Evolutionary conservation across 257 asterid genomes (phyloP).

Genomic region (Salvia rosmarinus): DNA sequence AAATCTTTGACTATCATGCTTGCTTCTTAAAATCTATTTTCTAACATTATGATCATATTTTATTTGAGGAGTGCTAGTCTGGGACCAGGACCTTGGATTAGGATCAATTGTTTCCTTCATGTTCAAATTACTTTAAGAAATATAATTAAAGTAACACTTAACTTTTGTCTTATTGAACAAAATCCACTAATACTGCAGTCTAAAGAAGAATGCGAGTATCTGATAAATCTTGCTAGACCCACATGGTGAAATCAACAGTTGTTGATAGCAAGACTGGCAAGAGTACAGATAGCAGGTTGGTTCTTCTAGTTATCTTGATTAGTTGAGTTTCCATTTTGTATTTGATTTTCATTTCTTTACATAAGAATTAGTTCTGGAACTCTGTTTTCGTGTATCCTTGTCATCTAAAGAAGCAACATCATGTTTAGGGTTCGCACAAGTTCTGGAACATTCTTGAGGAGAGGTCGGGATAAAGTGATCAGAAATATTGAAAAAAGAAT

Average conservation of each 20-base stretch:
- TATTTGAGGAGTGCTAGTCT: conserved; percentile 2
- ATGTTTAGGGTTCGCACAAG: conserved; percentile 83
- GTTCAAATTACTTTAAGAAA: neutral
- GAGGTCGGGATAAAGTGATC: conserved; percentile 75
- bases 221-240: conserved; percentile 74
- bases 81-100: conserved; percentile 14
- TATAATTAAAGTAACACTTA: neutral
- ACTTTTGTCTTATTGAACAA: conserved; percentile 5
- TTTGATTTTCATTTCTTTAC: neutral
- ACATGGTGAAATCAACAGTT: conserved; percentile 78
- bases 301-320: conserved; percentile 23
- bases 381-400: neutral
- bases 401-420: conserved; percentile 27
- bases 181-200: conserved; percentile 54
- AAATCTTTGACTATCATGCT: neutral
- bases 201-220: conserved; percentile 83
- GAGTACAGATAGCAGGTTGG: conserved; percentile 88
- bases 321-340: neutral
- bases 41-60: neutral
- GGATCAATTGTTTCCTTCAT: neutral
- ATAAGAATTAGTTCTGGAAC: conserved; percentile 1
- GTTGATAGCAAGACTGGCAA: conserved; percentile 87
- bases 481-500: conserved; percentile 73
- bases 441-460: conserved; percentile 76
- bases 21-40: neutral